Conservation (phyloP, 2,329 filamentous ascomycete genomes). For the Stachybotrys elegans region DNA sequence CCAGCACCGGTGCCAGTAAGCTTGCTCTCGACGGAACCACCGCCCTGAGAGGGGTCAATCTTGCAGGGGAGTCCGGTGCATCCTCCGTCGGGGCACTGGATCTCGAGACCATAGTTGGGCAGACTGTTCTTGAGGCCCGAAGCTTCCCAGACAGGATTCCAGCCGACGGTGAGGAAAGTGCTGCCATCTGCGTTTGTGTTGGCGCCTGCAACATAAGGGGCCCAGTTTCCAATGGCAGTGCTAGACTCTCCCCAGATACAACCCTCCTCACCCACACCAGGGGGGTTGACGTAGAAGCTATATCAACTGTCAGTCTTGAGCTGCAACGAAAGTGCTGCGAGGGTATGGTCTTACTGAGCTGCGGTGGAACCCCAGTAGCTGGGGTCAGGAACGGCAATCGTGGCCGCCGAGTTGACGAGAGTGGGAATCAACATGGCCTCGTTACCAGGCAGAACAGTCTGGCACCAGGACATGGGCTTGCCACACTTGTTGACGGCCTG, state of each 20-base stretch:
- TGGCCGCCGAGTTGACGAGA: conserved; percentile 50
- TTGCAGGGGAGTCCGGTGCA: conserved; percentile 73
- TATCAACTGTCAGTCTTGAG: conserved; percentile 13
- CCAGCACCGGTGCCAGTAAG: conserved; percentile 57
- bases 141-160: conserved; percentile 69
- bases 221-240: conserved; percentile 69
- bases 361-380: conserved; percentile 69
- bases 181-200: conserved; percentile 61
- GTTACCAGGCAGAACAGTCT: conserved; percentile 73
- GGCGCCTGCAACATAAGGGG: conserved; percentile 69
- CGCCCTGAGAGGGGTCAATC: conserved; percentile 56
- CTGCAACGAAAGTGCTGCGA: no score
- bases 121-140: conserved; percentile 48
- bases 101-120: conserved; percentile 63
- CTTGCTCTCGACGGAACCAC: conserved; percentile 55
- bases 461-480: conserved; percentile 64
- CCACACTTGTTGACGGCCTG: conserved; percentile 62
- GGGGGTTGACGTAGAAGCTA: conserved; percentile 74
- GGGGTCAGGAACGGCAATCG: conserved; percentile 64
- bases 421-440: conserved; percentile 81
- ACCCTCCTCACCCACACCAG: conserved; percentile 57
- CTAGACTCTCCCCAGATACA: conserved; percentile 67
- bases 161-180: conserved; percentile 71
- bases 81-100: conserved; percentile 59
- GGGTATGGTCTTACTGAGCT: conserved; percentile 57